A percentile compares a stretch with the other conserved stretches of the same genome.
phyloP scores from a whole-genome alignment of 2,329 filamentous ascomycete genomes.

The Rachicladosporium sp. region DNA sequence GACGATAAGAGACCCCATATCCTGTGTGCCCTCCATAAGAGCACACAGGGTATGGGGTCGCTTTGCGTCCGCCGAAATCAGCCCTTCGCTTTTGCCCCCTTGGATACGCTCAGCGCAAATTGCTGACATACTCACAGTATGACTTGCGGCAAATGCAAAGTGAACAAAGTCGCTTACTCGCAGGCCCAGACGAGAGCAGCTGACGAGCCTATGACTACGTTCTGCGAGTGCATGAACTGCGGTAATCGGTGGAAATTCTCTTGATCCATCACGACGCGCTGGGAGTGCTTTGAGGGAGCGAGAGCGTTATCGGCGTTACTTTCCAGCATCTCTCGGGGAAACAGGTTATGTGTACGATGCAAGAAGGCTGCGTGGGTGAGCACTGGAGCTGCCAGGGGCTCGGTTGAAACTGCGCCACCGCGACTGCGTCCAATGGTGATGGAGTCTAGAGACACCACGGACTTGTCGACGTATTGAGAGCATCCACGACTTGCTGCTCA shows the following conservation, averaged over 20 bases:
- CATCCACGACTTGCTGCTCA: too few species aligned
- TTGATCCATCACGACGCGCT: conserved; percentile 9
- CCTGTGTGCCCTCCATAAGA: conserved; percentile 6
- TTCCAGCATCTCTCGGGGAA: too few species aligned
- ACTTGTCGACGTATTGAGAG: too few species aligned
- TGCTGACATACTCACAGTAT: conserved; percentile 52
- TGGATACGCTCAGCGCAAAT: background rate
- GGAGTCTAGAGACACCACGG: too few species aligned
- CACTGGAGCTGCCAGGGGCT: too few species aligned
- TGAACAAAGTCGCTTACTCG: conserved; percentile 89
- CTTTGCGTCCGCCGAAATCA: conserved; percentile 16
- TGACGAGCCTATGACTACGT: conserved; percentile 67
- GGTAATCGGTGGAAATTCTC: conserved; percentile 40
- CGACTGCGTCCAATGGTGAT: too few species aligned
- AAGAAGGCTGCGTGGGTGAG: too few species aligned
- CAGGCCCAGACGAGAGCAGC: conserved; percentile 93
- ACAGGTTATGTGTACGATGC: too few species aligned
- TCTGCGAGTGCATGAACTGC: conserved; percentile 42
- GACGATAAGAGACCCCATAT: conserved; percentile 11
- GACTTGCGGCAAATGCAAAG: conserved; percentile 80
- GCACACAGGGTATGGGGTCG: conserved; percentile 16
- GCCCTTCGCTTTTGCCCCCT: background rate
- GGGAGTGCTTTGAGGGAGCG: too few species aligned
- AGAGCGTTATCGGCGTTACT: too few species aligned
- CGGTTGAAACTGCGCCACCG: too few species aligned